Evolutionary conservation across 805 yeast species (phyloP).

Genomic region (Candida vartiovaarae): DNA sequence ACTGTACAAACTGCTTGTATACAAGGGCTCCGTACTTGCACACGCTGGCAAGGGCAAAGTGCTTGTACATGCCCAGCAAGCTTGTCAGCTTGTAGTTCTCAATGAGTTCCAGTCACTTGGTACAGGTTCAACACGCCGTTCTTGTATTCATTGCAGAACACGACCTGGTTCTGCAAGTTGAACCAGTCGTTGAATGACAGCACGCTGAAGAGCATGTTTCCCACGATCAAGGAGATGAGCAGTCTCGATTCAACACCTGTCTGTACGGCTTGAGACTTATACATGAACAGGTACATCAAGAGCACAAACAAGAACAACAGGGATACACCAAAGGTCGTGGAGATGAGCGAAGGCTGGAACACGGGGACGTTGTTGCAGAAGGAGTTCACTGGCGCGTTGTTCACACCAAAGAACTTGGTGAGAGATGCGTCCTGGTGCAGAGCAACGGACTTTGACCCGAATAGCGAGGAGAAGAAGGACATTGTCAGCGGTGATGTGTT

Average conservation of each 20-base stretch:
- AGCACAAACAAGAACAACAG: constrained; percentile 11
- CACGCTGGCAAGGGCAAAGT: background rate
- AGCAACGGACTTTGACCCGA: constrained; percentile 5
- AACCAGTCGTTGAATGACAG: constrained; percentile 22
- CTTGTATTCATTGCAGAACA: constrained; percentile 24
- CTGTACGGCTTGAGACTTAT: constrained; percentile 1
- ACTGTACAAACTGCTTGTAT: constrained; percentile 12
- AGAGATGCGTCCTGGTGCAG: constrained; percentile 5
- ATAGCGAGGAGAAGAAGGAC: constrained; percentile 4
- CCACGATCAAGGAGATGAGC: constrained; percentile 15
- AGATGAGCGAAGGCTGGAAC: constrained; percentile 19
- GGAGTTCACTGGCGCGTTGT: constrained; percentile 22
- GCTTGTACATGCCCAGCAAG: background rate
- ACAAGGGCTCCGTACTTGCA: constrained; percentile 10
- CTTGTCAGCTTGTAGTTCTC: constrained; percentile 15
- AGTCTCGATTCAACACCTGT: constrained; percentile 21
- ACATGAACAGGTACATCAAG: constrained; percentile 8
- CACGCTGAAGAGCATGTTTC: constrained; percentile 11
- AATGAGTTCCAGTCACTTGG: constrained; percentile 18
- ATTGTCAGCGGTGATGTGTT: background rate
- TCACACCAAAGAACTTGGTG: constrained; percentile 15
- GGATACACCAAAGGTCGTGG: constrained; percentile 21
- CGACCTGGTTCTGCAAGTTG: constrained; percentile 16
- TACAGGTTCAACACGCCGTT: constrained; percentile 20
- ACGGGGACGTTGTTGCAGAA: constrained; percentile 20